Conservation (phyloP, 1,139 yeast species). For the Yamadazyma diddensiae region DNA sequence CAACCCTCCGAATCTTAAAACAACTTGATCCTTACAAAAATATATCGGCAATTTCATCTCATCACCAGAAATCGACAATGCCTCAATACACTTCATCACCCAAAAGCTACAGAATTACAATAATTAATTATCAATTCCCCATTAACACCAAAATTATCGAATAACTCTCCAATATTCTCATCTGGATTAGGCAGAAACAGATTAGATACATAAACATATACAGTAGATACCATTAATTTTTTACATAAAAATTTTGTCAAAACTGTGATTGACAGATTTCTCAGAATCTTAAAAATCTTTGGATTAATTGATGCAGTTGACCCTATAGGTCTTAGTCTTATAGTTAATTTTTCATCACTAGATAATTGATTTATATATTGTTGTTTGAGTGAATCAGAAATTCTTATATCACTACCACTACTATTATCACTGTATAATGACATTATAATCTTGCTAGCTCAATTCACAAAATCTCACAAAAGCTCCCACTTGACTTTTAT, state of each 20-base stretch:
- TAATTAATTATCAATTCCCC: conserved; percentile 54
- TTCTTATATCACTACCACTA: background rate
- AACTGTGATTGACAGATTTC: conserved; percentile 36
- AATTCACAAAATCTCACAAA: background rate
- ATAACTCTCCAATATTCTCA: conserved; percentile 50
- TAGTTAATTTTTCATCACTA: conserved; percentile 27
- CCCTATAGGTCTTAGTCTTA: conserved; percentile 60
- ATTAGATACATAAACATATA: conserved; percentile 50
- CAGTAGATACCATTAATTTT: conserved; percentile 28
- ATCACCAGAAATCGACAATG: too few relatives aligned
- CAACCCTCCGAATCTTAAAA: too few relatives aligned
- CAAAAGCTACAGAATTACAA: conserved; percentile 59
- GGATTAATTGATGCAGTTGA: conserved; percentile 52
- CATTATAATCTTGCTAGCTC: conserved; percentile 2
- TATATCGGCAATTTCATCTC: too few relatives aligned
- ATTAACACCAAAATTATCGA: conserved; percentile 39
- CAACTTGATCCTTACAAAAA: too few relatives aligned
- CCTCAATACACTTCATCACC: too few relatives aligned
- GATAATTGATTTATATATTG: background rate
- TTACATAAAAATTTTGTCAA: conserved; percentile 43
- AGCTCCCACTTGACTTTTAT: background rate
- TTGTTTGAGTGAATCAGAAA: background rate
- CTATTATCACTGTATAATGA: conserved; percentile 4
- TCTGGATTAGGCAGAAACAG: conserved; percentile 63
- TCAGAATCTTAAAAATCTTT: conserved; percentile 45